phyloP scores from a whole-genome alignment of 208 protist genomes.

The Vickermania ingenoplastis region DNA sequence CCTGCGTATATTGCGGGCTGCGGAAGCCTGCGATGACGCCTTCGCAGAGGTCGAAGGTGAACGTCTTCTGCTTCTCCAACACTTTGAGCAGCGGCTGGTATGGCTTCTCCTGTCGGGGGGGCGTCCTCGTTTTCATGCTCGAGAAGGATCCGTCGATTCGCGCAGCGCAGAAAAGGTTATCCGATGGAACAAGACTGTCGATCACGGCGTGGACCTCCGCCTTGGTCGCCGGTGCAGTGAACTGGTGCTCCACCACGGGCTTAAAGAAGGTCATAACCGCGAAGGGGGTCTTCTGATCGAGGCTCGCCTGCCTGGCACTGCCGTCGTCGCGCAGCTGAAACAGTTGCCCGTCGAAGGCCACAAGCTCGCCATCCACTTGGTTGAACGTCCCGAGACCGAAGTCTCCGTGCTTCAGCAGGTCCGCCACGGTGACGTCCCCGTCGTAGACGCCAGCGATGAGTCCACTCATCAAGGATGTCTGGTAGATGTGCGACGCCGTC shows the following conservation, averaged over 20 bases:
- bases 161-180: not conserved
- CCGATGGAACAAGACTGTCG: not conserved
- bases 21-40: not conserved
- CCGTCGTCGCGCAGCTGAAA: not conserved
- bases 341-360: not conserved
- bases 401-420: not conserved
- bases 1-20: not conserved
- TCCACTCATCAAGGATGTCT: not conserved
- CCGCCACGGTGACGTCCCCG: not conserved
- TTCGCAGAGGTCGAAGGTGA: not conserved
- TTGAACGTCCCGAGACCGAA: not conserved
- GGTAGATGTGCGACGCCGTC: not conserved
- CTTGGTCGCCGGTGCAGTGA: not conserved
- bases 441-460: not conserved
- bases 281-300: not conserved
- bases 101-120: not conserved
- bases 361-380: not conserved
- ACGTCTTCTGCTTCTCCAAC: not conserved
- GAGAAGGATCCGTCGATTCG: not conserved
- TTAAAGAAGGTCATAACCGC: not conserved
- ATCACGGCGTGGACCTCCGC: not conserved
- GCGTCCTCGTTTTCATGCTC: not conserved
- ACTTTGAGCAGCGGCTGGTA: not conserved
- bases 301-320: not conserved
- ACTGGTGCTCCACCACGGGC: not conserved